Percentiles rank a stretch among this genome's conserved stretches.
Conservation (phyloP, 1,284 basidiomycete species). For the Kwoniella shivajii region DNA sequence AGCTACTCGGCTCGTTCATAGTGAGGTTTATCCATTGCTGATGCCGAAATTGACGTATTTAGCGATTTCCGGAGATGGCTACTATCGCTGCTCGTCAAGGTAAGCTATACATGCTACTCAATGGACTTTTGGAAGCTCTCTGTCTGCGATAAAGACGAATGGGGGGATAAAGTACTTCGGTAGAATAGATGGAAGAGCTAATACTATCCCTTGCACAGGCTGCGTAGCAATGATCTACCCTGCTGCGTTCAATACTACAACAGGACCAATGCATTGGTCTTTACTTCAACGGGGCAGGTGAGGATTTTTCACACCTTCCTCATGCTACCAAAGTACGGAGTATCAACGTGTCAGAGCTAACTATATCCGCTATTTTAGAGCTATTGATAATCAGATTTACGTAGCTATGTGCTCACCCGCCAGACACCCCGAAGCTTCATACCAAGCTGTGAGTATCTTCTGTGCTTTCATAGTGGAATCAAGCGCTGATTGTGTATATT, state of each 20-base stretch:
- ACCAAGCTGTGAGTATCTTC: slow-evolving; percentile 72
- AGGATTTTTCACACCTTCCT: slow-evolving; percentile 18
- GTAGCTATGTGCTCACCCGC: slow-evolving; percentile 96
- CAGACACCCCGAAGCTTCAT: slow-evolving; percentile 74
- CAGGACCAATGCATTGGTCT: slow-evolving; percentile 96
- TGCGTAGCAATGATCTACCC: slow-evolving; percentile 91
- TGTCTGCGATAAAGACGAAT: too few species aligned
- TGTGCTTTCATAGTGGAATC: background rate
- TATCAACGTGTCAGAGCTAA: background rate
- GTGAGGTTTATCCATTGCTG: background rate
- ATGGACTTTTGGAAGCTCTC: too few species aligned
- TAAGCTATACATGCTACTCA: slow-evolving; percentile 37
- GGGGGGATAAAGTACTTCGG: too few species aligned
- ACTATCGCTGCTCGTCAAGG: slow-evolving; percentile 88
- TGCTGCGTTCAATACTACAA: slow-evolving; percentile 66
- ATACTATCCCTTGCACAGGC: slow-evolving; percentile 59
- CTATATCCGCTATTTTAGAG: slow-evolving; percentile 61
- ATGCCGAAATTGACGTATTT: background rate
- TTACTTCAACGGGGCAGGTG: slow-evolving; percentile 83
- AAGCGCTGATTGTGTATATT: background rate
- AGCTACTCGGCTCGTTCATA: too few species aligned
- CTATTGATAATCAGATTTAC: slow-evolving; percentile 94
- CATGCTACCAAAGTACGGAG: too few species aligned
- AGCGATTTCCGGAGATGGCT: slow-evolving; percentile 91
- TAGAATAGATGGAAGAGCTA: too few species aligned